phyloP scores from a whole-genome alignment of 306 rosid genomes.

The Quercus glauca region DNA sequence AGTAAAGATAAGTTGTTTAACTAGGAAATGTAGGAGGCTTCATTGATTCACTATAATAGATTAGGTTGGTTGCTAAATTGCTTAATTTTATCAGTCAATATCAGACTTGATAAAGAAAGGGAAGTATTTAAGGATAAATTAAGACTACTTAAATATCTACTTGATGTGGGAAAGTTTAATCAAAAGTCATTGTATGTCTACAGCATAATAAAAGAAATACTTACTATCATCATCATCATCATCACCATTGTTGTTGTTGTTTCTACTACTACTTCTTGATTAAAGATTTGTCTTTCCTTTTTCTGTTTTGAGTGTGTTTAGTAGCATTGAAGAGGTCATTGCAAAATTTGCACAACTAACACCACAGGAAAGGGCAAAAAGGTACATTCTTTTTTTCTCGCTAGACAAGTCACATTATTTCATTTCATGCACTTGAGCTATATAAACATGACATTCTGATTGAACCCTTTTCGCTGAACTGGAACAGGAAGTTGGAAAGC shows the following conservation, averaged over 20 bases:
- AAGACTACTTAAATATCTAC: not conserved
- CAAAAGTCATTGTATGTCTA: not conserved
- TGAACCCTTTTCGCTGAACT: slow-evolving; percentile 24
- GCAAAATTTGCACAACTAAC: slow-evolving; percentile 74
- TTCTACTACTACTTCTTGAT: not conserved
- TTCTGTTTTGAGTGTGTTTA: slow-evolving; percentile 17
- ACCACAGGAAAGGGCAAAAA: slow-evolving; percentile 79
- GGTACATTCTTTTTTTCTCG: slow-evolving; percentile 30
- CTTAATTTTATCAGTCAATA: not conserved
- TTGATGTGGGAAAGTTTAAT: not conserved
- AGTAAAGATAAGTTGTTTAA: not conserved
- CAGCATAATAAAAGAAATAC: not conserved
- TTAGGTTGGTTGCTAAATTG: not conserved
- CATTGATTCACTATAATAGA: not conserved
- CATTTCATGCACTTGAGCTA: not conserved
- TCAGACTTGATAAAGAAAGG: not conserved
- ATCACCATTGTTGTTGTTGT: not conserved
- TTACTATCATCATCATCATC: not conserved
- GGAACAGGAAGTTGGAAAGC: slow-evolving; percentile 81
- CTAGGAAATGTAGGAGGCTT: not conserved
- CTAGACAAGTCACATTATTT: not conserved
- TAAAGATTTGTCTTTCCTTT: not conserved
- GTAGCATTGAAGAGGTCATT: slow-evolving; percentile 69
- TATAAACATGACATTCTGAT: slow-evolving; percentile 7
- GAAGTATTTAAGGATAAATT: not conserved